Percentiles rank a stretch among this genome's conserved stretches.
These are phyloP conservation scores for Stagonosporopsis vannaccii DNA, from an alignment of 2,329 filamentous ascomycete genomes.

Conservation along the genomic window DNA sequence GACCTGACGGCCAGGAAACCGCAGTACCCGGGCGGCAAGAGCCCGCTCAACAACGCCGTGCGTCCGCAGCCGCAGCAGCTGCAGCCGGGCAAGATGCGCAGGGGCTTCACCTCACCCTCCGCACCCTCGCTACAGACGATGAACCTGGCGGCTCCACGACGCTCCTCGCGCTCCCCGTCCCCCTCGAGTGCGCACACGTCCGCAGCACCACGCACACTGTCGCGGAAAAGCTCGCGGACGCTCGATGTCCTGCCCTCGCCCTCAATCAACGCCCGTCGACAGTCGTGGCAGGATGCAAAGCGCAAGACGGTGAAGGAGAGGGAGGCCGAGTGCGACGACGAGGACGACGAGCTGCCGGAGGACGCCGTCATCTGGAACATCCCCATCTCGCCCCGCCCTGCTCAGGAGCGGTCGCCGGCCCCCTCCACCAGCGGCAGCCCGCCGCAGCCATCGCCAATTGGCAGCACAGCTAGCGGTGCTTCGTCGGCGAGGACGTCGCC, in stretches of 20 bases:
- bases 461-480: constrained; percentile 23
- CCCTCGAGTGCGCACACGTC: constrained; percentile 40
- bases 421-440: constrained; percentile 40
- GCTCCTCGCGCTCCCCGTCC: constrained; percentile 48
- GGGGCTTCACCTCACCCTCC: constrained; percentile 52
- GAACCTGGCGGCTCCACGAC: constrained; percentile 41
- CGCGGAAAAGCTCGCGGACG: constrained; percentile 43
- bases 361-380: constrained; percentile 83
- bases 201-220: constrained; percentile 42
- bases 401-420: constrained; percentile 49
- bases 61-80: constrained; percentile 47
- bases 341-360: constrained; percentile 76
- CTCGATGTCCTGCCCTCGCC: constrained; percentile 42
- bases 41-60: constrained; percentile 47
- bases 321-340: constrained; percentile 79
- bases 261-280: constrained; percentile 50
- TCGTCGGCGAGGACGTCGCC: constrained; percentile 38
- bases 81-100: constrained; percentile 50
- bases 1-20: constrained; percentile 50
- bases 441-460: constrained; percentile 34
- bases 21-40: constrained; percentile 51
- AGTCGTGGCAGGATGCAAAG: constrained; percentile 69
- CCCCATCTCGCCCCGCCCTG: constrained; percentile 71
- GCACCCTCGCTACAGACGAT: constrained; percentile 44
- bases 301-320: constrained; percentile 74